phyloP scores from a whole-genome alignment of 2,329 filamentous ascomycete species.

The Sporothrix sp. region DNA sequence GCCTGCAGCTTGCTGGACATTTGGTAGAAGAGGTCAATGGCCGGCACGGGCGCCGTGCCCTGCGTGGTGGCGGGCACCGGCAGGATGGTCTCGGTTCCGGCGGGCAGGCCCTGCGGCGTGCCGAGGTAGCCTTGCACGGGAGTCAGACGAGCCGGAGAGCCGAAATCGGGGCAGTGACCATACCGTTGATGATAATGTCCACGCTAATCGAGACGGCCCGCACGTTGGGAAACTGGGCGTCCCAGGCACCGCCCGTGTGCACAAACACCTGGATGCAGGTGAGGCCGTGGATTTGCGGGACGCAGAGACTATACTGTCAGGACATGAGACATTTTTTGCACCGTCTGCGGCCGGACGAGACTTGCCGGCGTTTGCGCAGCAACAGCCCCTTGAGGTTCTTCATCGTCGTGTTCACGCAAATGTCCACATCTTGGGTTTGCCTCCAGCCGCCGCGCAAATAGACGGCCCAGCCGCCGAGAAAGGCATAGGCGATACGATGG shows the following conservation, averaged over 20 bases:
- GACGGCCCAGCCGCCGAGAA: constrained; percentile 17
- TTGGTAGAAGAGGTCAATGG: constrained; percentile 14
- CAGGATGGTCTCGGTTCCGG: constrained; percentile 11
- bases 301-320: constrained; percentile 8
- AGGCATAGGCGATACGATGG: constrained; percentile 12
- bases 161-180: background rate
- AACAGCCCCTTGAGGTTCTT: constrained; percentile 8
- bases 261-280: constrained; percentile 16
- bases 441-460: constrained; percentile 13
- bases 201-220: constrained; percentile 10
- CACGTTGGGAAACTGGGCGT: background rate
- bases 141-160: background rate
- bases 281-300: constrained; percentile 12
- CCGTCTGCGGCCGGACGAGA: background rate
- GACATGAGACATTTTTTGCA: too few species aligned
- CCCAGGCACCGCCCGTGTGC: constrained; percentile 14
- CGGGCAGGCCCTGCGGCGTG: constrained; percentile 13
- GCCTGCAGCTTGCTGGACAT: constrained; percentile 13
- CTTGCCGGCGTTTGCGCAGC: constrained; percentile 8
- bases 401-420: constrained; percentile 11
- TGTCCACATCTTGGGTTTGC: constrained; percentile 13
- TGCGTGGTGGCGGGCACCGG: constrained; percentile 10
- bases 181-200: constrained; percentile 15
- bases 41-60: constrained; percentile 4
- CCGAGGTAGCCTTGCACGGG: constrained; percentile 10